Percentiles rank a stretch among this genome's conserved stretches.
phyloP scores from a whole-genome alignment of 305 asterid species.

The Plantago lanceolata region DNA sequence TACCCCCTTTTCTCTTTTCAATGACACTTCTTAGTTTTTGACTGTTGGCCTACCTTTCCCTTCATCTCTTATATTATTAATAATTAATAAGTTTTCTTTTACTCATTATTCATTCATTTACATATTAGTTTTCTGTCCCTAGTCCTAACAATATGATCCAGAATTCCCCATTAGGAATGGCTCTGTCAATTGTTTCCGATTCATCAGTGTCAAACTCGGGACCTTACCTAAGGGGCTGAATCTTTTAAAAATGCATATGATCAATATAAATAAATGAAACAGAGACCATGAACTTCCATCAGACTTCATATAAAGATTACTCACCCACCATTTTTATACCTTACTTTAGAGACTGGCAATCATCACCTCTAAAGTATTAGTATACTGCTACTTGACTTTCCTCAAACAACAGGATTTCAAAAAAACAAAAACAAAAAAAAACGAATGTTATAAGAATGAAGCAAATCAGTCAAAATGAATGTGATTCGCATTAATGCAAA shows the following conservation, averaged over 20 bases:
- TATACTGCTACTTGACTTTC: background rate
- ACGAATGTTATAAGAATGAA: no score
- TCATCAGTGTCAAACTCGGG: no score
- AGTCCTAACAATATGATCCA: no score
- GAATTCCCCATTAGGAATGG: no score
- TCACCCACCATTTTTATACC: constrained; percentile 27
- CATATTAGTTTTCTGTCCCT: no score
- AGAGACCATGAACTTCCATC: background rate
- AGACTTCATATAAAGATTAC: constrained; percentile 9
- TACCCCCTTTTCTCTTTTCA: constrained; percentile 18
- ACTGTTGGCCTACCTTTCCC: constrained; percentile 56
- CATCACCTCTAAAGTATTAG: background rate
- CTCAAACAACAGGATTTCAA: background rate
- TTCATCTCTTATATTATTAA: constrained; percentile 5
- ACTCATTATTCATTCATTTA: no score
- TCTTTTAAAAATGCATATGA: background rate
- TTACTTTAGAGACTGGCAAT: constrained; percentile 15
- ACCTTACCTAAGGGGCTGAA: no score
- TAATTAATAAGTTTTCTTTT: constrained; percentile 7
- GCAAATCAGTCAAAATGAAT: no score
- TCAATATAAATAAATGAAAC: background rate
- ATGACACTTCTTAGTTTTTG: constrained; percentile 33
- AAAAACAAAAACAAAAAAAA: background rate
- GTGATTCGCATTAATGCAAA: no score
- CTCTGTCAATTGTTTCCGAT: no score